Conservation (phyloP, 2,329 filamentous ascomycete genomes). For the Hypoxylon sp. region DNA sequence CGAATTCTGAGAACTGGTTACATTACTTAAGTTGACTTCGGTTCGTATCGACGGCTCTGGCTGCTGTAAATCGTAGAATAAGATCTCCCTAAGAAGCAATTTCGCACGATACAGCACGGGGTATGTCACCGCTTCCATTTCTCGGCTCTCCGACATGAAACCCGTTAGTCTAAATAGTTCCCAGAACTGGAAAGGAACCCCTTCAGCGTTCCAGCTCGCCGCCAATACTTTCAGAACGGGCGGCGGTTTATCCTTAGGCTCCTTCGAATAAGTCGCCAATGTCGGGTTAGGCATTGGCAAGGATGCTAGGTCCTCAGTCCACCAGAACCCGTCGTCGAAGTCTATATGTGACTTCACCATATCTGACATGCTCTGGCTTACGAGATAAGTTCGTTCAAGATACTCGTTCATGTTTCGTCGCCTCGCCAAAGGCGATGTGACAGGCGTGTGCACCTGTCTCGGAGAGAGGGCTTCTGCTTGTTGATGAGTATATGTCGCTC, state of each 20-base stretch:
- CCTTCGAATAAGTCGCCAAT: constrained; percentile 55
- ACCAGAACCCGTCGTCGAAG: constrained; percentile 70
- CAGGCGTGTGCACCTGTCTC: constrained; percentile 62
- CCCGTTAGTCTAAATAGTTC: constrained; percentile 65
- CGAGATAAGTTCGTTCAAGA: constrained; percentile 60
- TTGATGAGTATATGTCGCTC: constrained; percentile 41
- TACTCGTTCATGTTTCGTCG: constrained; percentile 66
- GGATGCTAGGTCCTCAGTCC: constrained; percentile 63
- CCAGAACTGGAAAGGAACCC: constrained; percentile 64
- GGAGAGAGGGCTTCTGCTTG: constrained; percentile 60
- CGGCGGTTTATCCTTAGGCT: constrained; percentile 58
- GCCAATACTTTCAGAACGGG: constrained; percentile 64
- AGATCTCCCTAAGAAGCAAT: constrained; percentile 65
- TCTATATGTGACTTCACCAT: constrained; percentile 62
- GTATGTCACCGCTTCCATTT: constrained; percentile 61
- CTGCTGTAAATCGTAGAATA: constrained; percentile 67
- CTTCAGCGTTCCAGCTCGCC: constrained; percentile 64
- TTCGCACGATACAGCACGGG: constrained; percentile 68
- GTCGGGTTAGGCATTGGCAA: constrained; percentile 56
- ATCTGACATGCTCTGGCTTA: constrained; percentile 56
- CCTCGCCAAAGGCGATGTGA: constrained; percentile 63
- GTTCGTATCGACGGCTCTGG: constrained; percentile 60
- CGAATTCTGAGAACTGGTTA: constrained; percentile 50
- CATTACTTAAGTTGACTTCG: constrained; percentile 52
- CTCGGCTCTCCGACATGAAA: constrained; percentile 61